These are phyloP conservation scores for Corinectria fuckeliana DNA, from an alignment of 2,329 filamentous ascomycete genomes.

Conservation along the genomic window DNA sequence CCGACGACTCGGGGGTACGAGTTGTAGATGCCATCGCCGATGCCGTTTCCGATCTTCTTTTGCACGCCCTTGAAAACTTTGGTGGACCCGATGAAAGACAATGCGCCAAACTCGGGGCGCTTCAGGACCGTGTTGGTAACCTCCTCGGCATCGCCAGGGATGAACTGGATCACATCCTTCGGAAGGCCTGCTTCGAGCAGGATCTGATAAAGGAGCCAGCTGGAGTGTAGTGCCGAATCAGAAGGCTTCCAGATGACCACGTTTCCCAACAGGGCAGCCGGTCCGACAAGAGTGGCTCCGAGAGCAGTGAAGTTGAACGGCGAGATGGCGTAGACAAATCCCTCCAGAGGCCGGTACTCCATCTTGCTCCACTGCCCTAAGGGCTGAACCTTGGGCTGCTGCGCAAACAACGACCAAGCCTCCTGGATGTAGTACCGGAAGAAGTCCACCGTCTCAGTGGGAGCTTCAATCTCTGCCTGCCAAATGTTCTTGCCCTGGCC, in stretches of 20 bases:
- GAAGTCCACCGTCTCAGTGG: constrained; percentile 42
- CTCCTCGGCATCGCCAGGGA: constrained; percentile 46
- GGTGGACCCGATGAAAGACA: constrained; percentile 48
- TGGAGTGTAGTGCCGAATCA: constrained; percentile 42
- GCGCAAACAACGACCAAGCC: constrained; percentile 24
- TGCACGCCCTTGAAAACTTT: constrained; percentile 46
- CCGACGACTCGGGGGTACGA: constrained; percentile 53
- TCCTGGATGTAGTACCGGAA: constrained; percentile 38
- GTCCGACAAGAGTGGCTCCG: constrained; percentile 45
- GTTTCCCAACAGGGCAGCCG: constrained; percentile 47
- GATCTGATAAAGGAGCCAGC: constrained; percentile 46
- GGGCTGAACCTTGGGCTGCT: constrained; percentile 18
- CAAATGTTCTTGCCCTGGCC: constrained; percentile 32
- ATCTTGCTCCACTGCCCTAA: constrained; percentile 27
- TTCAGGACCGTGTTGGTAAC: constrained; percentile 43
- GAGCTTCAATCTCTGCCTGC: constrained; percentile 29
- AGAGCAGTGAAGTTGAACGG: constrained; percentile 54
- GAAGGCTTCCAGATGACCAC: constrained; percentile 52
- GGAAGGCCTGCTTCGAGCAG: constrained; percentile 49
- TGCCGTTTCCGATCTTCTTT: constrained; percentile 41
- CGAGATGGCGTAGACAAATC: constrained; percentile 50
- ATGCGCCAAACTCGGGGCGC: constrained; percentile 46
- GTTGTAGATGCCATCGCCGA: constrained; percentile 41
- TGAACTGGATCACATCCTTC: constrained; percentile 46
- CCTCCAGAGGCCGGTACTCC: constrained; percentile 49